phyloP scores from a whole-genome alignment of 345 rosid genomes.

The Eucalyptus coolabah region DNA sequence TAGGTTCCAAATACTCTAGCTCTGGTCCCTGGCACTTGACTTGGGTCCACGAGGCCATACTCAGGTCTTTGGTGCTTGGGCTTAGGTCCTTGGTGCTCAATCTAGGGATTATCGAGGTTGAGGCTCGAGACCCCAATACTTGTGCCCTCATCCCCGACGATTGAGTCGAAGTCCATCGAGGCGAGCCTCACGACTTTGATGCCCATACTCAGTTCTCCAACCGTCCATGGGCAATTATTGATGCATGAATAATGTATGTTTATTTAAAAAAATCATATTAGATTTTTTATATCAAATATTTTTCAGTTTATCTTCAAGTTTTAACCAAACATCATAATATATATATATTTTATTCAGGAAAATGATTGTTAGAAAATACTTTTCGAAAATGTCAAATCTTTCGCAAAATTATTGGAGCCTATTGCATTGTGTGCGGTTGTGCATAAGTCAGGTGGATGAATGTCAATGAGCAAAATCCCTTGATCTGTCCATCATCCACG shows the following conservation, averaged over 20 bases:
- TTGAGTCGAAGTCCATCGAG: accelerated
- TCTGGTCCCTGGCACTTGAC: not conserved
- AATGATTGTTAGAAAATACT: too few relatives aligned
- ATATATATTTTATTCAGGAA: too few relatives aligned
- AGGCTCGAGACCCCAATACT: accelerated
- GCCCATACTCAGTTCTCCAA: not conserved
- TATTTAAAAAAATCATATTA: too few relatives aligned
- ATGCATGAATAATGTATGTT: not conserved
- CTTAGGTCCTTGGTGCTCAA: not conserved
- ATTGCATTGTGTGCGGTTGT: not conserved
- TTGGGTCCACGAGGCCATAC: not conserved
- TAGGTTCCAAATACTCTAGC: not conserved
- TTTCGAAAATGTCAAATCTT: accelerated
- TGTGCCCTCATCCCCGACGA: not conserved
- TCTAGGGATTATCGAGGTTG: not conserved
- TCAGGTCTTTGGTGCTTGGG: not conserved
- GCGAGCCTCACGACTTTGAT: not conserved
- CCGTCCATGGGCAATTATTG: not conserved
- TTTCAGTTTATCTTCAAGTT: accelerated
- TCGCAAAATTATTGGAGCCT: accelerated
- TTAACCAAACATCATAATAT: not conserved
- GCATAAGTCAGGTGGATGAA: not conserved
- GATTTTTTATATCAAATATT: too few relatives aligned
- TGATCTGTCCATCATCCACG: not conserved
- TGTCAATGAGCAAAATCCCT: not conserved